phyloP scores from a whole-genome alignment of 257 asterid genomes.

The Parsonsia alboflavescens region DNA sequence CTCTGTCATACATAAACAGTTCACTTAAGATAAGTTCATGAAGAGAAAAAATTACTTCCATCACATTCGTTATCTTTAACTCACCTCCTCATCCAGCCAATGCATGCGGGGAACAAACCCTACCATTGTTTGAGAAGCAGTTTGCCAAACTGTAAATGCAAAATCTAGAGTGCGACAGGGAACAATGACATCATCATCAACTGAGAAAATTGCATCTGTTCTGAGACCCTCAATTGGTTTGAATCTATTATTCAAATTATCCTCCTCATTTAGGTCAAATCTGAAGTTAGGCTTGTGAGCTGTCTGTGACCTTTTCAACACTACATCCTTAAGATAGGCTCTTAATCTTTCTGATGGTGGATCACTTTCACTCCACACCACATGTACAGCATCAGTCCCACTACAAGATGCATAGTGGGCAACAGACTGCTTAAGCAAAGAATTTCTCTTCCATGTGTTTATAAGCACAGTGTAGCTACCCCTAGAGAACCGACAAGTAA shows the following conservation, averaged over 20 bases:
- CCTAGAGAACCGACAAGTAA: constrained; percentile 25
- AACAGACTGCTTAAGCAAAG: constrained; percentile 58
- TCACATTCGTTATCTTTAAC: constrained; percentile 1
- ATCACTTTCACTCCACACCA: constrained; percentile 51
- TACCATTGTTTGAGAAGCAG: constrained; percentile 56
- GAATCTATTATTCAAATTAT: constrained; percentile 53
- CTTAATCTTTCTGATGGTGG: constrained; percentile 44
- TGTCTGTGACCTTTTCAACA: constrained; percentile 34
- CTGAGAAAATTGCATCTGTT: constrained; percentile 62
- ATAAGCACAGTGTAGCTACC: constrained; percentile 62
- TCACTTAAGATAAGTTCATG: neutral
- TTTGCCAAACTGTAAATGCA: constrained; percentile 59
- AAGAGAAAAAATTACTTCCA: neutral
- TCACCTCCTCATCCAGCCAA: constrained; percentile 51
- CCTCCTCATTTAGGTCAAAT: constrained; percentile 54
- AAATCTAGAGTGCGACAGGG: constrained; percentile 56
- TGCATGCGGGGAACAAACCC: constrained; percentile 71
- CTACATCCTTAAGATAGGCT: constrained; percentile 36
- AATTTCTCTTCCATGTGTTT: constrained; percentile 58
- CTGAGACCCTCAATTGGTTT: constrained; percentile 49
- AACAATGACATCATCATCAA: constrained; percentile 57
- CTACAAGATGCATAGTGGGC: constrained; percentile 62
- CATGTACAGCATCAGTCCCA: constrained; percentile 52
- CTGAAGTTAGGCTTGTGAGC: constrained; percentile 47
- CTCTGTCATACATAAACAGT: constrained; percentile 20